Conservation (phyloP, 2,329 filamentous ascomycete species). For the Exophiala xenobiotica region DNA sequence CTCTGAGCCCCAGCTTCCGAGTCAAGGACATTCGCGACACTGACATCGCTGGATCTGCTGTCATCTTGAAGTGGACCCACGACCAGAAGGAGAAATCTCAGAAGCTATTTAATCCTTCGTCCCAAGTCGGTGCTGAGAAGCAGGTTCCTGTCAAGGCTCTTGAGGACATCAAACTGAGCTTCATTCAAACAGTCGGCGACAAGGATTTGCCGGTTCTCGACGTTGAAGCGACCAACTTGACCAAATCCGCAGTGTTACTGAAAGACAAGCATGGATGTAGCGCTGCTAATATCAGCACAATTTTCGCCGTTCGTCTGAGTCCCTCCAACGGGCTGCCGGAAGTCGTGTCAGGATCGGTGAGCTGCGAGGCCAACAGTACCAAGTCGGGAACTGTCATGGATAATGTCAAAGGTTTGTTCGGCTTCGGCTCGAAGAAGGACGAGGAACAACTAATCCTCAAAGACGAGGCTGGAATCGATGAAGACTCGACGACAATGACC, state of each 20-base stretch:
- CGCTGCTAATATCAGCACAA: slow-evolving; percentile 74
- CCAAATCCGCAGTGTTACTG: slow-evolving; percentile 73
- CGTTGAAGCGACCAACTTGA: slow-evolving; percentile 80
- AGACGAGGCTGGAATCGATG: slow-evolving; percentile 50
- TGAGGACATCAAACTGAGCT: slow-evolving; percentile 75
- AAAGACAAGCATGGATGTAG: slow-evolving; percentile 77
- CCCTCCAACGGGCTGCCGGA: slow-evolving; percentile 76
- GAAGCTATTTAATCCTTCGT: slow-evolving; percentile 77
- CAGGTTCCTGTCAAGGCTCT: slow-evolving; percentile 80
- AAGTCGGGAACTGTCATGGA: slow-evolving; percentile 82
- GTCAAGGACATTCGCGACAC: slow-evolving; percentile 91
- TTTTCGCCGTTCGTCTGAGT: slow-evolving; percentile 71
- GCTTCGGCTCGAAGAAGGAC: slow-evolving; percentile 87
- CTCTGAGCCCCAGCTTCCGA: slow-evolving; percentile 89
- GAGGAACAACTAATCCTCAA: slow-evolving; percentile 69
- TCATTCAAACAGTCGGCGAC: slow-evolving; percentile 68
- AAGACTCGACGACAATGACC: slow-evolving; percentile 31
- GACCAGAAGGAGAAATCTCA: slow-evolving; percentile 73
- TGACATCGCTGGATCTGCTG: slow-evolving; percentile 73
- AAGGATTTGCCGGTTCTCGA: slow-evolving; percentile 62
- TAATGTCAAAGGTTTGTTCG: slow-evolving; percentile 93
- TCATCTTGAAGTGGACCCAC: slow-evolving; percentile 72
- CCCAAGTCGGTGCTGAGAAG: slow-evolving; percentile 74
- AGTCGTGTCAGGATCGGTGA: slow-evolving; percentile 71
- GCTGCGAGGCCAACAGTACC: slow-evolving; percentile 76